Base-by-base conservation (phyloP, 2,329 filamentous ascomycete genomes). In the Neopestalotiopsis clavispora region DNA sequence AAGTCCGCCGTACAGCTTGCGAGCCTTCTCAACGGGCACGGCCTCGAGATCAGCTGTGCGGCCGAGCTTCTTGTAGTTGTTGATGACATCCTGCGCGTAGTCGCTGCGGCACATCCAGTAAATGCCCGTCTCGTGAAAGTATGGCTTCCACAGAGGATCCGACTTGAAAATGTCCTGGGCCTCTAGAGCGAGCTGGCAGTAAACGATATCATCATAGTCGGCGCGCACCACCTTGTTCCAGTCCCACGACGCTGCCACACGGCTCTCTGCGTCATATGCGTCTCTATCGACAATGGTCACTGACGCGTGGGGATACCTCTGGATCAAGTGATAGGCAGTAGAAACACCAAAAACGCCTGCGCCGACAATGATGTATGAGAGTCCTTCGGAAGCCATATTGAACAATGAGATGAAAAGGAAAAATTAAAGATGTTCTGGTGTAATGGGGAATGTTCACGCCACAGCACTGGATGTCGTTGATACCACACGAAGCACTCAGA, bases 211-310 rank as follows among this genome's bases (percentile, higher is more conserved):
- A 67, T 87, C 84, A 79, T 93, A 93, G 77, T 93, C 91, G 62
- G 90, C 89, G 68, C 91, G 89, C 17, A 93, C 85, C 34, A 92
- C 89, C 78, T 92, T 93, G 81, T 92, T 93, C 86, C 90, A 90
- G 80, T 94, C 91, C 83, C 89, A 91, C 0, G 91, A 92, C 0
- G 91, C 91, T 40, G 90, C 90, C 30, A 84, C 81, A 3, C 81
- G 80, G 66, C 75, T 79, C 0, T 82, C 79, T 82, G 85, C 85
- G 30, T 87, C 84, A 60, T 80, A 84, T 2, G 84, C 80, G 69
- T 86, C 82, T 14, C 87, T 85, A 78, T 92, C 89, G 32, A 92
- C 80, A 2, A 92, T 77, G 1, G 84, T 89, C 66, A 91, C 81
- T 2, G 79, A 80, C 1, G 85, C 84, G 42, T 83, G 74, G 20